A percentile compares a stretch with the other conserved stretches of the same genome.
Conservation (phyloP, 306 rosid species). For the Prunus armeniaca region DNA sequence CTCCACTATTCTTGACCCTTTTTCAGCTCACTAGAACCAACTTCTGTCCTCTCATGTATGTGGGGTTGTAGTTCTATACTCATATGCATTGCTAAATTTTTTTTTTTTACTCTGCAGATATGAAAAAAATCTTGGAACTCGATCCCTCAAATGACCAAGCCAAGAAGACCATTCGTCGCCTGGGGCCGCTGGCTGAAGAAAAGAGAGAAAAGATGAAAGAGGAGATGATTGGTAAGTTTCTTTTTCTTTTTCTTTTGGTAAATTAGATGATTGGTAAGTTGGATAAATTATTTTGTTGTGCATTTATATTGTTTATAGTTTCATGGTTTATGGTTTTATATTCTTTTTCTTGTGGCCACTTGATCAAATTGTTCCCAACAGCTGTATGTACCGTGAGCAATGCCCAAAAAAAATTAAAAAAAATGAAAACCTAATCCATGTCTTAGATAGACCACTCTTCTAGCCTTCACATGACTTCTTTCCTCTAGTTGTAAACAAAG, state of each 20-base stretch:
- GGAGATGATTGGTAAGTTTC: constrained; percentile 73
- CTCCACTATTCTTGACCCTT: neutral
- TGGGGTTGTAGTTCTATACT: neutral
- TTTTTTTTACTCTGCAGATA: constrained; percentile 43
- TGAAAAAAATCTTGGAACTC: constrained; percentile 75
- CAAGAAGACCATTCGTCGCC: constrained; percentile 46
- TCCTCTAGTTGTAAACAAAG: neutral
- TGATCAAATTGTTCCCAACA: neutral
- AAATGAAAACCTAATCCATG: too few species aligned
- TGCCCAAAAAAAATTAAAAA: neutral
- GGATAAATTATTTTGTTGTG: neutral
- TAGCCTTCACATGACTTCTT: neutral
- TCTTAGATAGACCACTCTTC: neutral
- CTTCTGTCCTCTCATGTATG: constrained; percentile 7
- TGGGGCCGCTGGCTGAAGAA: constrained; percentile 85
- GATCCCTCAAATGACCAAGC: constrained; percentile 85
- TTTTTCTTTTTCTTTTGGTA: constrained; percentile 30
- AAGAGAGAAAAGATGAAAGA: constrained; percentile 95
- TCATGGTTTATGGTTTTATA: neutral
- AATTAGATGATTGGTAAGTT: constrained; percentile 61
- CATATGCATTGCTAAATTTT: neutral
- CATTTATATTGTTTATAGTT: neutral
- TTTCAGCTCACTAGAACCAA: neutral
- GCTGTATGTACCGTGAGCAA: neutral
- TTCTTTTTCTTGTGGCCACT: neutral